These are phyloP conservation scores for Groenewaldozyma tartarivorans DNA, from an alignment of 805 yeast species.

Conservation along the genomic window DNA sequence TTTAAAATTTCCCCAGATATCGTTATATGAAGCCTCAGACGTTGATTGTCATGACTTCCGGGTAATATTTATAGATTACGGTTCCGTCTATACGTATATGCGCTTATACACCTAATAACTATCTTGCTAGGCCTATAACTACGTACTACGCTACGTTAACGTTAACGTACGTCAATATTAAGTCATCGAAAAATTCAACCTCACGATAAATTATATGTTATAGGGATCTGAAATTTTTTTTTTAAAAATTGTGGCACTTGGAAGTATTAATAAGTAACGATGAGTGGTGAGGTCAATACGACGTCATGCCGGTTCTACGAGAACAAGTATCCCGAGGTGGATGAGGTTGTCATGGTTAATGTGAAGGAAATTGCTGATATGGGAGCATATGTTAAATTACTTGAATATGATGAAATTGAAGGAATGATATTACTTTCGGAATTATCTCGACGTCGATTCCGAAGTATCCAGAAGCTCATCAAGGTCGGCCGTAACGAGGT, in stretches of 20 bases:
- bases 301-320: conserved; percentile 95
- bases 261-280: background rate
- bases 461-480: conserved; percentile 93
- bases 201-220: background rate
- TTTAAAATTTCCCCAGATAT: no score
- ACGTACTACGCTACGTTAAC: no score
- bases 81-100: no score
- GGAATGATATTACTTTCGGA: conserved; percentile 97
- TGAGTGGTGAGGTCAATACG: conserved; percentile 26
- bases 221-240: no score
- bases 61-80: no score
- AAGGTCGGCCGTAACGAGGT: conserved; percentile 98
- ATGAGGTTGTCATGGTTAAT: conserved; percentile 97
- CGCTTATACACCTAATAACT: no score
- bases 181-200: background rate
- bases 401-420: conserved; percentile 96
- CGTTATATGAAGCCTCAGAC: no score
- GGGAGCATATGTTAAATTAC: conserved; percentile 94
- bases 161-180: no score
- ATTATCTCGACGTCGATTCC: conserved; percentile 95
- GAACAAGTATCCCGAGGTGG: conserved; percentile 97
- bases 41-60: no score
- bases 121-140: no score
- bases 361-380: conserved; percentile 87
- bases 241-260: no score